Evolutionary conservation across 2,329 filamentous ascomycete genomes (phyloP).

Genomic region (Aspergillus pseudoviridinutans): DNA sequence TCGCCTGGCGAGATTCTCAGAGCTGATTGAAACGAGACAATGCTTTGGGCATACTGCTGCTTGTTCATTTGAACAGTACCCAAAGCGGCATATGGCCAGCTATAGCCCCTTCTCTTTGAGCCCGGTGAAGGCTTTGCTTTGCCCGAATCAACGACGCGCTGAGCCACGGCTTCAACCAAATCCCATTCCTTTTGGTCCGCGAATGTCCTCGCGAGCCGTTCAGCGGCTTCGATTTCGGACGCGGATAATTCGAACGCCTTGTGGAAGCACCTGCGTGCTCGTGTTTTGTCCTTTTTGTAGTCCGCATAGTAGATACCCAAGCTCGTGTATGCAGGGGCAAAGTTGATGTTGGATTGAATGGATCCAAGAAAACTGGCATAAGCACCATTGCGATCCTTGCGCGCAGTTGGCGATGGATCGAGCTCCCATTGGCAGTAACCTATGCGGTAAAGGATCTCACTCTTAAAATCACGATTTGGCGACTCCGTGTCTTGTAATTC

Average conservation of each 20-base stretch:
- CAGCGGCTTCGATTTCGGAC: conserved; percentile 79
- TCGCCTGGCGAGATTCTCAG: conserved; percentile 78
- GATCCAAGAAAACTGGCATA: conserved; percentile 81
- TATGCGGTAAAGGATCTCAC: conserved; percentile 81
- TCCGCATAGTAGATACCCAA: conserved; percentile 89
- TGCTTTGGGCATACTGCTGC: conserved; percentile 82
- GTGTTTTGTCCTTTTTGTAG: conserved; percentile 79
- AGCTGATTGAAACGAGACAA: conserved; percentile 87
- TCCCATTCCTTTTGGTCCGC: conserved; percentile 94
- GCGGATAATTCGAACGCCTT: conserved; percentile 92
- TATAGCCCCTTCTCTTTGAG: conserved; percentile 86
- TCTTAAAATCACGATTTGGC: conserved; percentile 66
- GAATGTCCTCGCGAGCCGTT: conserved; percentile 79
- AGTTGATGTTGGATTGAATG: conserved; percentile 80
- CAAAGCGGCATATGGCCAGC: conserved; percentile 92
- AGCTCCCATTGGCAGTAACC: conserved; percentile 84
- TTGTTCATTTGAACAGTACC: conserved; percentile 94
- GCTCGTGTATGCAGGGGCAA: conserved; percentile 85
- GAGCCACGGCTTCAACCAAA: conserved; percentile 85
- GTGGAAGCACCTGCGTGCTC: conserved; percentile 89
- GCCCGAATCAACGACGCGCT: conserved; percentile 89
- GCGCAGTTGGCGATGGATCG: conserved; percentile 66
- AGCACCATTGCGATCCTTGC: conserved; percentile 75
- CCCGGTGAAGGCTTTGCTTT: conserved; percentile 86
- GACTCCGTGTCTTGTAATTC: conserved; percentile 60